Evolutionary conservation across 1,139 yeast species (phyloP), one percentile per base, ranked within the genome.

Genomic region (Candida tunisiensis): DNA sequence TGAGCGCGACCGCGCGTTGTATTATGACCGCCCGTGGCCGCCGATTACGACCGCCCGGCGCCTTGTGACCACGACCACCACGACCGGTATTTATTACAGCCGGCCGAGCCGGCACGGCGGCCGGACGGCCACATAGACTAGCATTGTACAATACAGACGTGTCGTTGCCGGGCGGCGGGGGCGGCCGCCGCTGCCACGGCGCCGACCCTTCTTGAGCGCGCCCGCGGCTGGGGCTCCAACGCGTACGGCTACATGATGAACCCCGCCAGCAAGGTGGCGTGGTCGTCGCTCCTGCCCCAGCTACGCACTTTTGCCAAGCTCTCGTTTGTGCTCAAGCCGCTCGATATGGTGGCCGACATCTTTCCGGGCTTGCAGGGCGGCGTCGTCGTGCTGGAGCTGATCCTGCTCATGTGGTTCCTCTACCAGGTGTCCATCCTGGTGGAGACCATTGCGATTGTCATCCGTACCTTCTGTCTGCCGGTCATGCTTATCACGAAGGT

Each of bases 351-450:
- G 9, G 45, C 45, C 5, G 47, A 41, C 27, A 37, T 34, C 6
- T 38, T 38, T 19, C 51, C 51, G 2, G 31, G 38, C 3, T 28
- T 42, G 14, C 42, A 41, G 29, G 34, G 34, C 21, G 30, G 34
- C 3, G 47, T 47, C 9, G 45, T 47, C 3, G 38, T 40, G 3
- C 32, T 46, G 9, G 56, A 51, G 34, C 34, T 48, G 21, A 27
- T 47, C 13, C 31, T 47, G 16, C 32, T 51, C 13, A 41, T 48
- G 44, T 46, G 52, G 43, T 31, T 46, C 10, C 27, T 44, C 24
- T 46, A 49, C 37, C 44, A 40, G 19, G 34, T 47, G 7, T 47
- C 53, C 2, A 43, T 48, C 10, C 28, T 49, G 16, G 28, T 51
- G 18, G 47, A 45, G 28, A 40, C 45, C 3, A 25, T 47, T 23